phyloP scores from a whole-genome alignment of 352 stramenopile genomes.

The Phytophthora pseudosyringae region DNA sequence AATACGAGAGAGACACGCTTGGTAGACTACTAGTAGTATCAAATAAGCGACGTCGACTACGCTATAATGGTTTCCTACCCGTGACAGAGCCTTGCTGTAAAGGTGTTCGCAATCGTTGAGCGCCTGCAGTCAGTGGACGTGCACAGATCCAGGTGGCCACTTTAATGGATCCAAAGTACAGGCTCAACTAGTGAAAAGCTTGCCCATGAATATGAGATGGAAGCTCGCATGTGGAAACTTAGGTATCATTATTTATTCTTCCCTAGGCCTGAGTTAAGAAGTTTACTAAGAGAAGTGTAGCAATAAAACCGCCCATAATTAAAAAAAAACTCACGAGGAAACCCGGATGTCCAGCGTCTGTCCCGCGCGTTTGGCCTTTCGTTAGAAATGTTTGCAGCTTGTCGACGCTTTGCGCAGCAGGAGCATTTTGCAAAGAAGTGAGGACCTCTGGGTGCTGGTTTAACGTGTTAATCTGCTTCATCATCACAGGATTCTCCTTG shows the following conservation, averaged over 20 bases:
- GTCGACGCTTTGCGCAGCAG: neutral
- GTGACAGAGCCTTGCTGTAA: too few relatives aligned
- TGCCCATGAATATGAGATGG: too few relatives aligned
- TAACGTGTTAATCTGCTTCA: neutral
- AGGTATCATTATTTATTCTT: neutral
- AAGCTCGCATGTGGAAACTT: too few relatives aligned
- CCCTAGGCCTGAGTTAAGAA: neutral
- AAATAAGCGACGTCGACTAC: too few relatives aligned
- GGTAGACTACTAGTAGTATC: too few relatives aligned
- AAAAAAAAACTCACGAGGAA: neutral
- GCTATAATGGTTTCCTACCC: too few relatives aligned
- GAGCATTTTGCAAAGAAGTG: neutral
- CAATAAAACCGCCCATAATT: neutral
- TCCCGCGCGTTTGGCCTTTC: neutral
- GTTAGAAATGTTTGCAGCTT: conserved; percentile 4
- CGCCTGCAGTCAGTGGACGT: too few relatives aligned
- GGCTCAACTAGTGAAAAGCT: too few relatives aligned
- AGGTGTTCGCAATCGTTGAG: too few relatives aligned
- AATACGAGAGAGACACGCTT: too few relatives aligned
- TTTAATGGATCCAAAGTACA: too few relatives aligned
- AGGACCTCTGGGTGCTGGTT: conserved; percentile 1
- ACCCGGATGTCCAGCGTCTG: neutral
- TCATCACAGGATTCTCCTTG: neutral
- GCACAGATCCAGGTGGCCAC: too few relatives aligned
- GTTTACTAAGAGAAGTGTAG: neutral